These are phyloP conservation scores for Ophiosphaerella herpotricha DNA, from an alignment of 2,329 filamentous ascomycete species.

Conservation along the genomic window DNA sequence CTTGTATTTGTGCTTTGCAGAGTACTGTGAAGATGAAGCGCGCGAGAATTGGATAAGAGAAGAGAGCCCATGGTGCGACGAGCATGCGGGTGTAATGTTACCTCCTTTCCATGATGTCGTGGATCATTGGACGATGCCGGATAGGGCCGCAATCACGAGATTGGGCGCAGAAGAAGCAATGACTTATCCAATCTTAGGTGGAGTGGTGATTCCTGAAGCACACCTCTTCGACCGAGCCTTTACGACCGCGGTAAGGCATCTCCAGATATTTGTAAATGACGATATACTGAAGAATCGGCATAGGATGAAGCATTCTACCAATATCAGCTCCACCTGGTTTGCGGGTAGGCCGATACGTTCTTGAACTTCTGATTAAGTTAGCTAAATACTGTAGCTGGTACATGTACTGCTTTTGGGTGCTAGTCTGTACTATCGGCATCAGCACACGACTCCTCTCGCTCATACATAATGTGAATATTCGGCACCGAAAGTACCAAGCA, in stretches of 20 bases:
- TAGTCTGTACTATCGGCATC: slow-evolving; percentile 31
- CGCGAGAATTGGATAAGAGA: slow-evolving; percentile 22
- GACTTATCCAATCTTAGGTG: slow-evolving; percentile 14
- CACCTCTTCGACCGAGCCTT: slow-evolving; percentile 31
- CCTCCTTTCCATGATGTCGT: slow-evolving; percentile 33
- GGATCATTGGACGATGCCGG: slow-evolving; percentile 24
- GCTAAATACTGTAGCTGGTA: slow-evolving; percentile 21
- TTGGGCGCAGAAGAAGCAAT: slow-evolving; percentile 27
- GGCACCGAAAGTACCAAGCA: slow-evolving; percentile 10
- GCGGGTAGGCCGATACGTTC: slow-evolving; percentile 24
- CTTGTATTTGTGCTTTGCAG: slow-evolving; percentile 35
- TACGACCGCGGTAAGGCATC: slow-evolving; percentile 31
- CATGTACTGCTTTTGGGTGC: slow-evolving; percentile 41
- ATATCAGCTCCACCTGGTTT: slow-evolving; percentile 35
- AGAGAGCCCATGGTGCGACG: slow-evolving; percentile 26
- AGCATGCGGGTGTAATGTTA: slow-evolving; percentile 24
- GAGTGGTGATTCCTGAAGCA: slow-evolving; percentile 28
- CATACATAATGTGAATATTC: slow-evolving; percentile 10
- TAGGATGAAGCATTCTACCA: slow-evolving; percentile 35
- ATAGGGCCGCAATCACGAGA: slow-evolving; percentile 17
- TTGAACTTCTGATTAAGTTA: background rate
- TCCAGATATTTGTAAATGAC: background rate
- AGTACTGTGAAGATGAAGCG: slow-evolving; percentile 27
- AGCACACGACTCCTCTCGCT: slow-evolving; percentile 25
- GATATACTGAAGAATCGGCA: background rate